Conservation (phyloP, 768 basidiomycete genomes). For the Pilatotrama ljubarskyi region DNA sequence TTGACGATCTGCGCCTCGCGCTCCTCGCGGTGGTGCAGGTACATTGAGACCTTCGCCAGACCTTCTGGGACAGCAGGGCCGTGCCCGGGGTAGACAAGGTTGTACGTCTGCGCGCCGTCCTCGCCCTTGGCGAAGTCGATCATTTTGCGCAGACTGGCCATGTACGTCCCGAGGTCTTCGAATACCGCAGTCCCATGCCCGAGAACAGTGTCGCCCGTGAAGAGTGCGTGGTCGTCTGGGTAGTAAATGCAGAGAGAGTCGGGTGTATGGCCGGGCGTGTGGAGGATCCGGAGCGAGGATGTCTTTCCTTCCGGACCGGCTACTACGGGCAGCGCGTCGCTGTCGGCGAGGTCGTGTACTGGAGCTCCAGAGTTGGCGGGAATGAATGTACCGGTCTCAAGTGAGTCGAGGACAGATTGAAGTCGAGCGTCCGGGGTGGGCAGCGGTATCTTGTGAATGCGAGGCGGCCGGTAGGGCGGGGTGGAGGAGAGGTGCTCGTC, state of each 20-base stretch:
- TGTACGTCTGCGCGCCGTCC: constrained; percentile 40
- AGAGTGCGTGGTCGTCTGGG: constrained; percentile 69
- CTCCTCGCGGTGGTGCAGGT: constrained; percentile 79
- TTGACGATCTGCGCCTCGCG: constrained; percentile 78
- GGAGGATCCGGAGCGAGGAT: constrained; percentile 60
- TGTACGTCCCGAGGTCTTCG: constrained; percentile 74
- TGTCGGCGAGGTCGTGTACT: constrained; percentile 61
- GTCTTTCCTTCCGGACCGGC: constrained; percentile 14
- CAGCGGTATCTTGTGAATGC: constrained; percentile 72
- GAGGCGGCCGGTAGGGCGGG: constrained; percentile 59
- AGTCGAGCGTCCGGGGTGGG: constrained; percentile 38
- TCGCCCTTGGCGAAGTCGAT: constrained; percentile 33
- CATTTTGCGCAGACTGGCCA: constrained; percentile 62
- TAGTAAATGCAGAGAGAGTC: constrained; percentile 82
- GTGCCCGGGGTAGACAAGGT: constrained; percentile 82
- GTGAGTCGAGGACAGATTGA: constrained; percentile 40
- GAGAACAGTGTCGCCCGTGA: constrained; percentile 89
- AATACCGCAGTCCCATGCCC: constrained; percentile 91
- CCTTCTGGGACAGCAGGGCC: constrained; percentile 77
- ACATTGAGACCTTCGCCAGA: constrained; percentile 57
- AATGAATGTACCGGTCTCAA: constrained; percentile 45
- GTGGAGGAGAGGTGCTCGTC: constrained; percentile 40
- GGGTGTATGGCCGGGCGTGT: constrained; percentile 88
- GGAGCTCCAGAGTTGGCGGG: constrained; percentile 42
- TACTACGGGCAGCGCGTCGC: constrained; percentile 48